These are phyloP conservation scores for Straminergon stramineum DNA, from an alignment of 225 moss, liverwort and hornwort species.

Conservation along the genomic window DNA sequence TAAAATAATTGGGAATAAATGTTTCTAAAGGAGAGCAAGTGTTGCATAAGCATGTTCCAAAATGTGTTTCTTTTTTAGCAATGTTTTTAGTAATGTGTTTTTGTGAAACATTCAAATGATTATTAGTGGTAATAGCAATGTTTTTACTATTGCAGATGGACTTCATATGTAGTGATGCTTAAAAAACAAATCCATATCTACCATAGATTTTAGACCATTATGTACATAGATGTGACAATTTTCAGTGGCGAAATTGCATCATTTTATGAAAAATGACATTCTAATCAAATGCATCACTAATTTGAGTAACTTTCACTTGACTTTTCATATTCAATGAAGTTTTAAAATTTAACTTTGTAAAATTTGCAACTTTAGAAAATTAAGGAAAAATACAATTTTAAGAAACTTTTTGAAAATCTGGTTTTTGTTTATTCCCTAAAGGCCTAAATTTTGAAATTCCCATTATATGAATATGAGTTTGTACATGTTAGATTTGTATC, in stretches of 20 bases:
- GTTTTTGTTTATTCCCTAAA: not conserved
- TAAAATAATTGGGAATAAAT: too few species aligned
- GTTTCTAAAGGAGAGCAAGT: too few species aligned
- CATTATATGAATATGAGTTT: not conserved
- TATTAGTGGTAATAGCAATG: not conserved
- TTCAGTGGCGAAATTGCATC: fast-evolving
- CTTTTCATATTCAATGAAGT: not conserved
- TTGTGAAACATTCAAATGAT: not conserved
- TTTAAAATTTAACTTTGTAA: not conserved
- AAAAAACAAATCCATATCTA: too few species aligned
- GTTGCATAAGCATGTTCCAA: too few species aligned
- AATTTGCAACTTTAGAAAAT: not conserved
- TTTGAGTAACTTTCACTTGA: not conserved
- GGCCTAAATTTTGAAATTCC: not conserved
- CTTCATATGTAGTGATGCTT: not conserved
- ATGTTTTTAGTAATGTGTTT: not conserved
- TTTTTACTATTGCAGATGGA: fast-evolving
- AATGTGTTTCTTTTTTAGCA: not conserved
- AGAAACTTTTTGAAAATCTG: not conserved
- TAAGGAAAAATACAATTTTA: not conserved
- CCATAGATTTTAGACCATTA: not conserved
- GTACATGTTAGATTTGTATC: not conserved
- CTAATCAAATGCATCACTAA: not conserved
- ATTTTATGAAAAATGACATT: not conserved
- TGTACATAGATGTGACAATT: not conserved